phyloP scores from a whole-genome alignment of 805 yeast genomes.

The Candida maris region DNA sequence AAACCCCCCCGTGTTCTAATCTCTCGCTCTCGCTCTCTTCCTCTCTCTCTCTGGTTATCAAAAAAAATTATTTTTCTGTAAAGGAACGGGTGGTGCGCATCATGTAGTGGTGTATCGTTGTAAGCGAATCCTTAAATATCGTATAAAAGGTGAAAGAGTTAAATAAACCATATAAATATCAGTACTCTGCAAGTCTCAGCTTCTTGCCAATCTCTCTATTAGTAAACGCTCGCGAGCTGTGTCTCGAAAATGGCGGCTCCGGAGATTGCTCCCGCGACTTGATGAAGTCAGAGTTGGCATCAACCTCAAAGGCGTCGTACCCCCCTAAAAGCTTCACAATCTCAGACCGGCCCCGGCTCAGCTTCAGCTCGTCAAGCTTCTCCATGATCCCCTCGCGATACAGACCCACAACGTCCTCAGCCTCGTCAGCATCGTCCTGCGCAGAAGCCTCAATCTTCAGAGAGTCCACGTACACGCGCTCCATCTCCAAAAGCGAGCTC shows the following conservation, averaged over 20 bases:
- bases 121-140: too few relatives aligned
- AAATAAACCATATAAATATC: constrained; percentile 15
- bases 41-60: too few relatives aligned
- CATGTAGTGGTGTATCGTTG: too few relatives aligned
- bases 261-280: constrained; percentile 60
- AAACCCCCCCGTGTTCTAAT: too few relatives aligned
- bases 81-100: too few relatives aligned
- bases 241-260: constrained; percentile 40
- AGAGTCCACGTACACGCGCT: constrained; percentile 41
- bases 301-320: constrained; percentile 77
- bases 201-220: constrained; percentile 60
- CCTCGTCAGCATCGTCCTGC: constrained; percentile 1
- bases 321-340: constrained; percentile 61
- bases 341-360: constrained; percentile 23
- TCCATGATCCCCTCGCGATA: constrained; percentile 18
- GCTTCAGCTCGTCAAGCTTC: constrained; percentile 17
- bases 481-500: constrained; percentile 58
- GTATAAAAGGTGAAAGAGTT: too few relatives aligned
- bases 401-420: constrained; percentile 7
- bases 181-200: constrained; percentile 60
- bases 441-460: constrained; percentile 12
- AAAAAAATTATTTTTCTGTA: too few relatives aligned
- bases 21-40: too few relatives aligned
- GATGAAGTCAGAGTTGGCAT: constrained; percentile 48
- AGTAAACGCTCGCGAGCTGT: constrained; percentile 23